Evolutionary conservation across 2,329 filamentous ascomycete species (phyloP), one percentile per base, ranked within the genome.

Genomic region (Chaetoscypha palmicola): DNA sequence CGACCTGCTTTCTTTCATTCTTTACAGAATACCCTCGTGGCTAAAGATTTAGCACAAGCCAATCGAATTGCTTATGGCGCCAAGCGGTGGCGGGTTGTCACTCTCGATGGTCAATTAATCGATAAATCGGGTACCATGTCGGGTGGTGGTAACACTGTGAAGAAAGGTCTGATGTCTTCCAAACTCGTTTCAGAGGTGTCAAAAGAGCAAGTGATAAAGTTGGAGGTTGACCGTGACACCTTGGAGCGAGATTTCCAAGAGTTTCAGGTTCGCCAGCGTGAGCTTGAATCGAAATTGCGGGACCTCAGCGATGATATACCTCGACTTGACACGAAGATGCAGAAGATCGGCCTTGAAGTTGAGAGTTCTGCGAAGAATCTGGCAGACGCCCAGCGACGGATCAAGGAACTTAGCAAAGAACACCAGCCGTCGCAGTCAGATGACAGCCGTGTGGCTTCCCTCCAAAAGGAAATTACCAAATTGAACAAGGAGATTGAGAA

Each of bases 111-210:
- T 38, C 90, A 96, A 64, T 75, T 98, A 41, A 97, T 98, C 54
- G 92, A 98, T 68, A 94, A 94, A 63, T 96, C 91, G 1, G 92
- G 92, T 72, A 97, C 92, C 26, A 97, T 98, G 92, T 95, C 87
- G 46, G 92, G 92, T 71, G 92, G 92, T 72, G 92, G 92, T 45
- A 91, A 79, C 35, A 86, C 86, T 12, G 86, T 92, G 45, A 90
- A 91, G 57, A 88, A 83, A 60, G 94, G 94, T 1, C 80, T 89
- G 45, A 98, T 98, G 94, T 97, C 91, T 0, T 94, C 90, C 9
- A 97, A 95, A 66, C 80, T 94, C 35, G 82, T 86, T n/a, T 77
- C 86, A 1, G 88, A 94, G 46, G 85, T 84, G 12, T 85, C 81
- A 40, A 90, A 88, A 63, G 91, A 97, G 53, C 86, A 94, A 58